Evolutionary conservation across 139 green algal genomes (phyloP), one percentile per base, ranked within the genome.

Genomic region (Penium margaritaceum): DNA sequence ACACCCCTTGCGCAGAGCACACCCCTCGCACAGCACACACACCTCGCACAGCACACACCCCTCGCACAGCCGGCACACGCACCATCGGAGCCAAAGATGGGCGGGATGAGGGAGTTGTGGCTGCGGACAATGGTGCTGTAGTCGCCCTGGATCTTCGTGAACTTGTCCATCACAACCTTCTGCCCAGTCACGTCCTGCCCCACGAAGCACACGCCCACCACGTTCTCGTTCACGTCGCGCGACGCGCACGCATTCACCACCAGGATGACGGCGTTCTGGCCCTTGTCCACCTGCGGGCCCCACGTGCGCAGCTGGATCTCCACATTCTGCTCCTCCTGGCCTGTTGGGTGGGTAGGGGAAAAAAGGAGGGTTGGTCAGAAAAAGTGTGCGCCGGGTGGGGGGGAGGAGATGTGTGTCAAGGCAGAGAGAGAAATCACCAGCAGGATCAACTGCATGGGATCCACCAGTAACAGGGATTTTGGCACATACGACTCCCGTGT

Each of bases 201-300:
- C 36, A 82, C 75, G 44, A 78, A 82, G 67, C 75, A 82, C 27
- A 82, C 75, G 5, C 75, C 75, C 29, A 82, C 75, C 36, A 82
- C 68, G 35, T 79, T 68, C 67, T 82, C 75, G 61, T 39, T 79
- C 19, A 79, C 75, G 55, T 82, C 75, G 19, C 75, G 68, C 7
- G 53, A 75, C 5, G 69, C 39, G 39, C 75, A 82, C 32, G 75
- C 67, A 60, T 82, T 82, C 34, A 82, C 75, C 1, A 82, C 54
- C 9, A 82, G 54, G 68, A 82, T 79, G 2, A 80, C 64, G 62
- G 19, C 17, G 29, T 74, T 39, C n/a, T n/a, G n/a, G n/a, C n/a
- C n/a, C 19, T 68, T 76, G 21, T 75, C 34, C 34, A 55, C 77
- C 21, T 80, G 61, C 27, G 29, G 15, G 14, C 38, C 43, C 41